Conservation (phyloP, 2,329 filamentous ascomycete genomes). For the Cytospora piceicola region DNA sequence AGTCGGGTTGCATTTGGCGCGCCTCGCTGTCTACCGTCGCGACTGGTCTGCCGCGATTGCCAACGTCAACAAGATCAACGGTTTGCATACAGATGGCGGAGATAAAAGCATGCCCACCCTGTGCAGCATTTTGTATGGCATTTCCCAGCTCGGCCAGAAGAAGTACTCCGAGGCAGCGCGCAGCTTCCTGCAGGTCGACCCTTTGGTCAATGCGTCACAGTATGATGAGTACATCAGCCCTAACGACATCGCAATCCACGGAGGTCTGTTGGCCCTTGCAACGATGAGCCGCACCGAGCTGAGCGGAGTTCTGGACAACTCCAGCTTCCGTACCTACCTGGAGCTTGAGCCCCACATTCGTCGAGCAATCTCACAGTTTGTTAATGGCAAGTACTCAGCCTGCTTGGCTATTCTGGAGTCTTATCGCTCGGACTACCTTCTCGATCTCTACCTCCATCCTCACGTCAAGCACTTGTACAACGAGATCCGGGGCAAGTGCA, state of each 20-base stretch:
- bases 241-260: conserved; percentile 92
- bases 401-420: conserved; percentile 83
- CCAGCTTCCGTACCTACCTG: conserved; percentile 80
- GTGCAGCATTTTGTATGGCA: conserved; percentile 55
- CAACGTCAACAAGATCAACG: conserved; percentile 66
- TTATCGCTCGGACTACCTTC: conserved; percentile 83
- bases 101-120: conserved; percentile 53
- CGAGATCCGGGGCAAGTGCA: conserved; percentile 84
- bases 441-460: conserved; percentile 82
- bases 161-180: conserved; percentile 67
- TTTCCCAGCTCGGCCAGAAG: conserved; percentile 52
- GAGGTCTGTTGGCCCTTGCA: conserved; percentile 85
- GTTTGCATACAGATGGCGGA: conserved; percentile 48
- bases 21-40: conserved; percentile 73
- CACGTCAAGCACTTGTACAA: conserved; percentile 74
- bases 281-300: conserved; percentile 82
- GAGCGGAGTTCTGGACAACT: conserved; percentile 75
- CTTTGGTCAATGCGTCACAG: conserved; percentile 49
- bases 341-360: conserved; percentile 94
- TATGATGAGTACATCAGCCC: conserved; percentile 75
- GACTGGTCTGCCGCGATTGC: conserved; percentile 74
- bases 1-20: conserved; percentile 78
- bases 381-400: conserved; percentile 83
- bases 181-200: conserved; percentile 69
- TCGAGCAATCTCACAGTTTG: conserved; percentile 86